Conservation (phyloP, 169 alveolate species). For the Neospora caninum region DNA sequence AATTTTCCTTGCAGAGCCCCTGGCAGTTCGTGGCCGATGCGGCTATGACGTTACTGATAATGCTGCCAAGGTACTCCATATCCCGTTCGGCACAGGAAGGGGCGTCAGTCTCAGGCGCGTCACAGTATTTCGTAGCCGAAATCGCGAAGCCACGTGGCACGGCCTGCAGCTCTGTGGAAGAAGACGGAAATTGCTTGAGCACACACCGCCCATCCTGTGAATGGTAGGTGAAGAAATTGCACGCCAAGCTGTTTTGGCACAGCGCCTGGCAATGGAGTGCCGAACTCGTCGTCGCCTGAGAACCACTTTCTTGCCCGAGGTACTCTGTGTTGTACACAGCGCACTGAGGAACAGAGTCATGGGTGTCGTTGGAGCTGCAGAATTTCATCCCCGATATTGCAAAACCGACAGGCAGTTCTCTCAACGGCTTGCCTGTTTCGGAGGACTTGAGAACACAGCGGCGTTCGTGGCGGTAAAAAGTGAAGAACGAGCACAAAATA, state of each 20-base stretch:
- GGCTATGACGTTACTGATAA: background rate
- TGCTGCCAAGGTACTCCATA: constrained; percentile 32
- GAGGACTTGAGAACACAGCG: background rate
- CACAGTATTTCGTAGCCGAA: constrained; percentile 3
- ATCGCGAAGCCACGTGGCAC: background rate
- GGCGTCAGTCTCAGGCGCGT: background rate
- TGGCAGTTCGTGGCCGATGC: constrained; percentile 40
- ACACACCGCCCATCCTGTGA: background rate
- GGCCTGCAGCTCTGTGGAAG: background rate
- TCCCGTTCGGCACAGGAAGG: constrained; percentile 29
- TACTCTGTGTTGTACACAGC: background rate
- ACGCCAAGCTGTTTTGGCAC: background rate
- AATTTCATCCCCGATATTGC: background rate
- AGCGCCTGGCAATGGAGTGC: constrained; percentile 27
- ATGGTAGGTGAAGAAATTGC: background rate
- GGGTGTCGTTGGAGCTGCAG: background rate
- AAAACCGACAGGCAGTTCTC: background rate
- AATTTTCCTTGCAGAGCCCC: background rate
- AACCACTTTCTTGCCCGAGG: background rate
- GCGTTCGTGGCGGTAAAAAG: background rate
- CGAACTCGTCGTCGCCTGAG: background rate
- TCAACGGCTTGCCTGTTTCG: background rate
- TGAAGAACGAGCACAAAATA: background rate
- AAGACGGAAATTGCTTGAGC: background rate
- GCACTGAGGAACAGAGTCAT: background rate